Evolutionary conservation across 805 yeast species (phyloP), one percentile per base, ranked within the genome.

Genomic region (Yueomyces sinensis): DNA sequence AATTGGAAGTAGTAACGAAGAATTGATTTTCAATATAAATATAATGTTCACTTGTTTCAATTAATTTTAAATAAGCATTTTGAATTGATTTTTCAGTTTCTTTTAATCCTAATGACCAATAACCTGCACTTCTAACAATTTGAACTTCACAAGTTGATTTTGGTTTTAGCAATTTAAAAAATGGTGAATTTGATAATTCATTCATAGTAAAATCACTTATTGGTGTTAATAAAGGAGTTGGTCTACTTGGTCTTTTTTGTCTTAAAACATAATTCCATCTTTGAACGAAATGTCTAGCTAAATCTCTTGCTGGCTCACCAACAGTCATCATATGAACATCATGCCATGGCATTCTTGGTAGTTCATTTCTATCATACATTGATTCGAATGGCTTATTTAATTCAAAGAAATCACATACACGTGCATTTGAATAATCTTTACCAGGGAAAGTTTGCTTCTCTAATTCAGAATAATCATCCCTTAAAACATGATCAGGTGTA

Each of bases 321-420:
- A 87, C 73, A 1, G 93, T 76, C 61, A 86, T 75, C 94, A 87
- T 91, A 45, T 91, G 97, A 27, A 91, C 83, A 66, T 91, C 99
- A 57, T 91, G 99, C 99, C 98, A 91, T 9, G 98, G 98, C 99
- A 91, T 91, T 47, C 99, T 72, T 2, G 98, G 97, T 16, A 72
- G 68, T 15, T 56, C 56, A 13, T 69, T 63, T 40, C 99, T 70
- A 55, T 91, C 94, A 50, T 84, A 84, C 91, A 89, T 80, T 17
- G 83, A 82, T 33, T 83, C 93, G 49, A 77, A 84, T 2, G 98
- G 97, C 45, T 76, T 74, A 42, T 86, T 83, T 38, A 91, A 65
- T 3, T 69, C 77, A 49, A 55, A 70, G 53, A 91, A 91, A 54
- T 91, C 99, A 47, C 79, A 78, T 13, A 82, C 84, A 43, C 98